phyloP scores from a whole-genome alignment of 495 filamentous ascomycete species.

The Talaromyces stipitatus region DNA sequence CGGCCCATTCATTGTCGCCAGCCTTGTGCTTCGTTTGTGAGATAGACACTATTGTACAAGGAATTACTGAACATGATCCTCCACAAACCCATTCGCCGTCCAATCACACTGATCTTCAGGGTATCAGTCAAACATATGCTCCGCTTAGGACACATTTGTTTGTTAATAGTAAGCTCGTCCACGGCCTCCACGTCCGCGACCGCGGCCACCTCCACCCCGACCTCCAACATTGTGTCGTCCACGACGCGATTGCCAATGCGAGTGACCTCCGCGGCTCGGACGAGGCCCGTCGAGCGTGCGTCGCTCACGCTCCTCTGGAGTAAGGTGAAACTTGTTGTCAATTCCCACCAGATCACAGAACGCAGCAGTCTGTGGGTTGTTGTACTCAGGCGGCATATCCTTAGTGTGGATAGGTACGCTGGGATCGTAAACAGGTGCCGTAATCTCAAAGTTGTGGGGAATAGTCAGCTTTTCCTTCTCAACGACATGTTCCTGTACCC shows the following conservation, averaged over 20 bases:
- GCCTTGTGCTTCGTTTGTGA: not conserved
- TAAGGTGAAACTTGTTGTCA: constrained; percentile 65
- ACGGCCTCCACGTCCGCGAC: constrained; percentile 14
- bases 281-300: constrained; percentile 33
- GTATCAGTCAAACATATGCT: too few species aligned
- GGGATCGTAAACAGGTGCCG: constrained; percentile 61
- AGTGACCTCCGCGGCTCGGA: constrained; percentile 16
- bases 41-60: not conserved
- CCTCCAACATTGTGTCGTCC: constrained; percentile 12
- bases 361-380: constrained; percentile 66
- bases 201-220: constrained; percentile 12
- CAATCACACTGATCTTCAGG: too few species aligned
- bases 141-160: too few species aligned
- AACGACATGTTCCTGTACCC: constrained; percentile 72
- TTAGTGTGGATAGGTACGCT: constrained; percentile 23
- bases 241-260: constrained; percentile 10
- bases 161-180: not conserved
- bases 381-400: constrained; percentile 64
- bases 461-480: constrained; percentile 49
- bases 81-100: not conserved
- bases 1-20: not conserved
- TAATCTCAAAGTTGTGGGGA: constrained; percentile 67
- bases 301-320: constrained; percentile 55
- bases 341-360: constrained; percentile 78
- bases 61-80: not conserved